Conservation (phyloP, 2,329 filamentous ascomycete genomes). For the Aspergillus jensenii region DNA sequence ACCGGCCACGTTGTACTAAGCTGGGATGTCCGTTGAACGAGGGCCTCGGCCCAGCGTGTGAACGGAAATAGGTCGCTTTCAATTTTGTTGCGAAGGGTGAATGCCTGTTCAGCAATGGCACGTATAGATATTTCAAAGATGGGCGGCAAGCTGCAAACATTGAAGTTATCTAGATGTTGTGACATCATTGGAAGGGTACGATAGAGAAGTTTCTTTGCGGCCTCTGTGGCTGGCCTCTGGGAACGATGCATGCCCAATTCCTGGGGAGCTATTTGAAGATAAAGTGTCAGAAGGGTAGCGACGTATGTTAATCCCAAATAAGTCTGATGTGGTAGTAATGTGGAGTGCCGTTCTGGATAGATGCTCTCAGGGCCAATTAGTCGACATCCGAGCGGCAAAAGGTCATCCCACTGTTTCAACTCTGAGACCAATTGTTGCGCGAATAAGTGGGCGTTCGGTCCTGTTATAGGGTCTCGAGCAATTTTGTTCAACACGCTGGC, state of each 20-base stretch:
- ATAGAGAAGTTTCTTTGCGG: conserved; percentile 38
- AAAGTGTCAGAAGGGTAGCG: conserved; percentile 38
- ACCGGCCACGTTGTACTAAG: conserved; percentile 34
- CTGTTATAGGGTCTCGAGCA: conserved; percentile 29
- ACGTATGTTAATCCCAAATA: conserved; percentile 39
- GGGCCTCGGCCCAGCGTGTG: conserved; percentile 33
- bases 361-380: conserved; percentile 38
- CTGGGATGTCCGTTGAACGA: conserved; percentile 28
- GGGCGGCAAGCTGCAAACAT: conserved; percentile 36
- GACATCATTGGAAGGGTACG: conserved; percentile 35
- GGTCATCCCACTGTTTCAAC: conserved; percentile 38
- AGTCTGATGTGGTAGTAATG: conserved; percentile 40
- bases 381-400: conserved; percentile 36
- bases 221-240: conserved; percentile 34
- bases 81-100: conserved; percentile 27
- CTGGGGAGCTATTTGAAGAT: conserved; percentile 32
- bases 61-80: conserved; percentile 37
- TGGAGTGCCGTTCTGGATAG: conserved; percentile 36
- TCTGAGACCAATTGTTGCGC: conserved; percentile 37
- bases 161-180: conserved; percentile 40
- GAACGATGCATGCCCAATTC: conserved; percentile 31
- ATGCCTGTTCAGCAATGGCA: conserved; percentile 37
- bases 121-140: conserved; percentile 38
- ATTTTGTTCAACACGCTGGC: conserved; percentile 38
- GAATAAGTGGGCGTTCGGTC: conserved; percentile 29